These are phyloP conservation scores for Globisporangium irregulare DNA, from an alignment of 352 stramenopile species.

Conservation along the genomic window DNA sequence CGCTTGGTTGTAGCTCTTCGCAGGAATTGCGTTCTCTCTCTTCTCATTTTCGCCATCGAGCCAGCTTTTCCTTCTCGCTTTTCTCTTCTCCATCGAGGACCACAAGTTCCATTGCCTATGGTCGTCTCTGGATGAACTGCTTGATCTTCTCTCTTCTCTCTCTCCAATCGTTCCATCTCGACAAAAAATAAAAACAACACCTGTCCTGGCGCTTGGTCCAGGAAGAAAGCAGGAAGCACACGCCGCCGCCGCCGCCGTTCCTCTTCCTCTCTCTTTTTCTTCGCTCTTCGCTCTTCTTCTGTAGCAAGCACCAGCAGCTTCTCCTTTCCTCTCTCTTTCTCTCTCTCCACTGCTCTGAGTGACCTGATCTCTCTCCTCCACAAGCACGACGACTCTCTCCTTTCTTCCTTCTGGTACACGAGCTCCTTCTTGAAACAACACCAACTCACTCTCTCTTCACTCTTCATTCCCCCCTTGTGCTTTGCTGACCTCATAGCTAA, in stretches of 20 bases:
- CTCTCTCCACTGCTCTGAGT: conserved; percentile 1
- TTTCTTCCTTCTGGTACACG: not conserved
- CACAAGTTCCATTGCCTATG: conserved; percentile 46
- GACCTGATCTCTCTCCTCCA: conserved; percentile 1
- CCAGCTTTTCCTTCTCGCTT: not conserved
- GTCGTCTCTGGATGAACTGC: not conserved
- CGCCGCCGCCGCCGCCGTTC: not conserved
- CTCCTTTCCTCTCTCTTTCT: conserved; percentile 2
- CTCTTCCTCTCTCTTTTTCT: conserved; percentile 8
- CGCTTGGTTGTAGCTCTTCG: not conserved
- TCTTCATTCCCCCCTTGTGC: not conserved
- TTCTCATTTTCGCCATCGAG: not conserved
- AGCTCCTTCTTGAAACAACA: conserved; percentile 1
- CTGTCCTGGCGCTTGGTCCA: conserved; percentile 14
- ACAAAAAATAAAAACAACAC: conserved; percentile 21
- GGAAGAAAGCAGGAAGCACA: not conserved
- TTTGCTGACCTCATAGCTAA: not conserved
- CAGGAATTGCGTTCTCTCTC: not conserved
- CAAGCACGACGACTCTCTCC: not conserved
- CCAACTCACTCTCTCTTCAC: conserved; percentile 4
- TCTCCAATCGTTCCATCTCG: conserved; percentile 22
- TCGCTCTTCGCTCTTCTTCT: not conserved
- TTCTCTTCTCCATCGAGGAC: conserved; percentile 6
- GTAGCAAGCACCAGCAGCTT: conserved; percentile 1
- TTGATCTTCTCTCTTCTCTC: conserved; percentile 1